These are phyloP conservation scores for Plasmodium gonderi DNA, from an alignment of 169 alveolate species.

Conservation along the genomic window DNA sequence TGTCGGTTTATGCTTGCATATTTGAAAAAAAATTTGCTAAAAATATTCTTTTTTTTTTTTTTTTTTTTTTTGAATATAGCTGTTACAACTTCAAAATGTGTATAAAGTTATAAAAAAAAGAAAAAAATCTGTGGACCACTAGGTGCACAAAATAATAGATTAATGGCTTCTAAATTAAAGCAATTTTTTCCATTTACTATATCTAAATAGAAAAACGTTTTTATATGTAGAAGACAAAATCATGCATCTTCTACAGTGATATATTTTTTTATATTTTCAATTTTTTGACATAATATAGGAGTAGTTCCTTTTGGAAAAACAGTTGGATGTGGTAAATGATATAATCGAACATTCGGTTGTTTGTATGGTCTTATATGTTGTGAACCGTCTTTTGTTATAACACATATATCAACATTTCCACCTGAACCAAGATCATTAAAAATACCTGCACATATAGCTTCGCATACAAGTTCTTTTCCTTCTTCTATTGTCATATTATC, in stretches of 20 bases:
- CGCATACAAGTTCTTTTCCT: conserved; percentile 91
- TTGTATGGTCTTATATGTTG: conserved; percentile 88
- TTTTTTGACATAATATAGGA: conserved; percentile 83
- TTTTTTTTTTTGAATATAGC: neutral
- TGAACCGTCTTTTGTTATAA: conserved; percentile 91
- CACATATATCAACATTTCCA: conserved; percentile 94
- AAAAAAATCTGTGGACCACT: neutral
- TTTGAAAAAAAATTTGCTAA: neutral
- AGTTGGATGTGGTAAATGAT: conserved; percentile 82
- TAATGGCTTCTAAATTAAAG: conserved; percentile 2
- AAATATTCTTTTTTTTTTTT: neutral
- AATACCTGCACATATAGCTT: conserved; percentile 97
- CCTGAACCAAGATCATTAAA: conserved; percentile 97
- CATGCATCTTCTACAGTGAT: conserved; percentile 77
- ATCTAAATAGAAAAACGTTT: neutral
- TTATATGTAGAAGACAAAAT: neutral
- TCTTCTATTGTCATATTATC: conserved; percentile 95
- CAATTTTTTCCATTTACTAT: neutral
- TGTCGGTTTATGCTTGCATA: neutral
- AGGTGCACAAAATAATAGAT: neutral
- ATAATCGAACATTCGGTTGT: conserved; percentile 83
- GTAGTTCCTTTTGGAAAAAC: conserved; percentile 86
- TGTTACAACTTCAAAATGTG: neutral
- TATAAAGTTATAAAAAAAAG: conserved; percentile 9
- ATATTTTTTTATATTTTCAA: conserved; percentile 78